Base-by-base conservation (phyloP, 148 eudicot species). In the Hydrangea macrophylla region DNA sequence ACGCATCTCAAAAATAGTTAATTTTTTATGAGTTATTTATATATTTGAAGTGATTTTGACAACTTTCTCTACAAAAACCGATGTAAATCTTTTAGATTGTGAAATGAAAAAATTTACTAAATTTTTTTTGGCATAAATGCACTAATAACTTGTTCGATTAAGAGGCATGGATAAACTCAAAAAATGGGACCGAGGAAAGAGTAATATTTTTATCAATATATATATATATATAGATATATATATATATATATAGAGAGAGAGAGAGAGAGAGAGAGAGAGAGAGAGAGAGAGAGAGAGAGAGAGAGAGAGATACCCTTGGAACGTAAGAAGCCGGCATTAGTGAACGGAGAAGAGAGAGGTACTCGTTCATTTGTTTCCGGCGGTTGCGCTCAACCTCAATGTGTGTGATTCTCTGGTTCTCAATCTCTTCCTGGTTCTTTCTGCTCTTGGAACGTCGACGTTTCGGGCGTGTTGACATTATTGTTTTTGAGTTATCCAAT, bases 371-470 rank as follows among this genome's bases (percentile, higher is more conserved):
- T 37, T 85, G 93, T 74, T 82, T 85, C 24, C 93, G 61, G 4
- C 93, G 62, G 28, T 88, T 88, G 5, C 93, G 76, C 65, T 88
- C 93, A 8, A 85, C 88, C 0, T 84, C 81, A 76, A 88, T 88
- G 83, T 88, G 93, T 64, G 90, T 83, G 86, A 85, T 88, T 74
- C 93, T 83, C 69, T 88, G 93, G 42, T 67, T 81, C 81, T 88
- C 90, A 5, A 88, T 59, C 26, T 88, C 90, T 51, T 81, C 86
- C 48, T 59, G 65, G 53, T 81, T 88, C 86, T 85, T 88, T 62
- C 55, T 76, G 24, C 67, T 70, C 45, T 71, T 73, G 0, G 53
- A 48, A 18, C 53, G 53, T 48, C 23, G 53, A 3, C 15, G 17
- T 22, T 17, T 18, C 6, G 53, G 2, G 18, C 5, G 53, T 11